phyloP scores from a whole-genome alignment of 768 basidiomycete genomes.

The Mycena latifolia region DNA sequence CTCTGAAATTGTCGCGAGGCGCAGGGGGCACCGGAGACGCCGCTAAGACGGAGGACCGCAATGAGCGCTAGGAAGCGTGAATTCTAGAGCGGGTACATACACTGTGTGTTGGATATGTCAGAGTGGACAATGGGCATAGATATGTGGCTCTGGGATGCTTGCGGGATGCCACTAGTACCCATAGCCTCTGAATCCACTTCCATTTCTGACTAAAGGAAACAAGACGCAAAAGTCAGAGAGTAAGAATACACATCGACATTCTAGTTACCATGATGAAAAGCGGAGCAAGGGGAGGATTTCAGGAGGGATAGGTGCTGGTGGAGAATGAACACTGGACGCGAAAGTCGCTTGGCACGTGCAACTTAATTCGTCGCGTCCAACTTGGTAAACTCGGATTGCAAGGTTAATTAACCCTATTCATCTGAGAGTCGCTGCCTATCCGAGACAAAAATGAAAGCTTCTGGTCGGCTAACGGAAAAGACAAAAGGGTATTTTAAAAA shows the following conservation, averaged over 20 bases:
- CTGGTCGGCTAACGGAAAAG: no score
- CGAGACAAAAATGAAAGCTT: no score
- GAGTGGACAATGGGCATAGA: slow-evolving; percentile 33
- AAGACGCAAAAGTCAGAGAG: neutral
- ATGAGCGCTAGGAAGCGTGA: slow-evolving; percentile 8
- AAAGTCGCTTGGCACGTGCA: slow-evolving; percentile 3
- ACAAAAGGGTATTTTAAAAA: no score
- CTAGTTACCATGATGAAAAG: slow-evolving; percentile 24
- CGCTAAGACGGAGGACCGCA: slow-evolving; percentile 7
- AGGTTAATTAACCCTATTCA: no score
- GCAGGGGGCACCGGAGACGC: slow-evolving; percentile 38
- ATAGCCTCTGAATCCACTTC: slow-evolving; percentile 54
- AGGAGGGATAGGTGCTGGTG: slow-evolving; percentile 3
- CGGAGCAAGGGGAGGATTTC: neutral
- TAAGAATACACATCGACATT: neutral
- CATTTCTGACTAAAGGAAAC: slow-evolving; percentile 44
- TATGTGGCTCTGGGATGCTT: slow-evolving; percentile 33
- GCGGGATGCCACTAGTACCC: slow-evolving; percentile 34
- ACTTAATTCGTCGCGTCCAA: neutral
- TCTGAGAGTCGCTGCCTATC: no score
- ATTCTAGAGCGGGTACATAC: slow-evolving; percentile 19
- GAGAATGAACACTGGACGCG: slow-evolving; percentile 5
- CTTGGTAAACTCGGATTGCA: no score
- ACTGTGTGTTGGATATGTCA: slow-evolving; percentile 35
- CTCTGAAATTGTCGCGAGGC: slow-evolving; percentile 73